Evolutionary conservation across 176 grass and related monocot genomes (phyloP), one percentile per base, ranked within the genome.

Genomic region (Tillandsia fasciculata): DNA sequence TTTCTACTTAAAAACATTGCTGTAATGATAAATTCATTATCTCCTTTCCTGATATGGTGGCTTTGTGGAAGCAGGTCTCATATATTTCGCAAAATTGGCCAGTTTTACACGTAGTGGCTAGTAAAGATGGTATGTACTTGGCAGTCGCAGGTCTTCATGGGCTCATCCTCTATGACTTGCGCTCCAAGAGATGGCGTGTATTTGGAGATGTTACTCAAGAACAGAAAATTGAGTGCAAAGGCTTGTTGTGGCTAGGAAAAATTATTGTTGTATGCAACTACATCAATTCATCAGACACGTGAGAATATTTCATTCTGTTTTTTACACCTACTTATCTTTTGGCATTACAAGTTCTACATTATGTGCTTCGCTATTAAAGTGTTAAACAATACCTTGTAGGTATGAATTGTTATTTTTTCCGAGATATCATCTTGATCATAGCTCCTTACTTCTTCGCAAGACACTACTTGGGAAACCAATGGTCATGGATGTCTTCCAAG

Each of bases 131-230:
- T 59, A 92, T 86, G 86, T 97, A 92, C 51, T 87, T 97, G 71
- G 84, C 93, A 81, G 84, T 97, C 83, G 83, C 93, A 57, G 93
- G 89, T 61, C 67, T 77, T 65, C 89, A 90, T 71, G 93, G 93
- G 57, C 73, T 97, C 70, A 83, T 97, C 63, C 78, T 97, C 47
- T 92, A 97, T 75, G 93, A 97, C 83, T 79, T 97, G 58, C 70
- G 74, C 49, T 78, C 87, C 83, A 97, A 97, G 87, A 97, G 80
- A 66, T 97, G 93, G 93, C 88, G 93, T 47, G 81, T 92, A 73
- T 97, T 97, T 75, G 93, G 93, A 67, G 89, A 97, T 85, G 89
- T 97, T 64, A 92, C 93, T 71, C 93, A 97, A 87, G 93, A 97
- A 78, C 93, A 97, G 79, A 97, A 87, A 74, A 97, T 97, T 76